Evolutionary conservation across 129 eudicot genomes (phyloP).

Genomic region (Saposhnikovia divaricata): DNA sequence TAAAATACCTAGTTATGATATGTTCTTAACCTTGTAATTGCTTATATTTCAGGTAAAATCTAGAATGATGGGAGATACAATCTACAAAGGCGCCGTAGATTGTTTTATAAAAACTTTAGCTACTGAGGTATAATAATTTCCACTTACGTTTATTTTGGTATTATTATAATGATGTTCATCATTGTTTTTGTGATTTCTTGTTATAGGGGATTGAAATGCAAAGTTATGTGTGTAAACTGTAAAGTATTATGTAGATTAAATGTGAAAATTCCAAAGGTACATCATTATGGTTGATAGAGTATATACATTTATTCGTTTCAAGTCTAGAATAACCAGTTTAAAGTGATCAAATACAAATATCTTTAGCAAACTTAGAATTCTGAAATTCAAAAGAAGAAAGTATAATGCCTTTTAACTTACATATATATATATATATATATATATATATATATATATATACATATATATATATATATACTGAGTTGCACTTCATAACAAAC

Average conservation of each 20-base stretch:
- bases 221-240: not conserved
- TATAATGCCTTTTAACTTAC: not conserved
- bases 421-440: not conserved
- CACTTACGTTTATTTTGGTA: not conserved
- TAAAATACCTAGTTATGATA: not conserved
- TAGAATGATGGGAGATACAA: conserved; percentile 95
- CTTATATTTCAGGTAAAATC: conserved; percentile 69
- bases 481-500: too few species aligned
- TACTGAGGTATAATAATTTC: conserved; percentile 46
- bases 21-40: not conserved
- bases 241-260: not conserved
- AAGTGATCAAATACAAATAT: not conserved
- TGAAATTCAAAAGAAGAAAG: not conserved
- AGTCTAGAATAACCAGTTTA: not conserved
- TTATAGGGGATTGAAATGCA: not conserved
- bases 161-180: not conserved
- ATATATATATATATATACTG: not conserved
- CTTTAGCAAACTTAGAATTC: not conserved
- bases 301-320: not conserved
- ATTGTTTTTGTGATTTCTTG: not conserved
- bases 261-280: not conserved
- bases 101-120: conserved; percentile 71
- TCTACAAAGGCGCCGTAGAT: conserved; percentile 61
- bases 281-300: not conserved
- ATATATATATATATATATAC: not conserved